Conservation (phyloP, 83 land plant species). For the Larix sibirica region DNA sequence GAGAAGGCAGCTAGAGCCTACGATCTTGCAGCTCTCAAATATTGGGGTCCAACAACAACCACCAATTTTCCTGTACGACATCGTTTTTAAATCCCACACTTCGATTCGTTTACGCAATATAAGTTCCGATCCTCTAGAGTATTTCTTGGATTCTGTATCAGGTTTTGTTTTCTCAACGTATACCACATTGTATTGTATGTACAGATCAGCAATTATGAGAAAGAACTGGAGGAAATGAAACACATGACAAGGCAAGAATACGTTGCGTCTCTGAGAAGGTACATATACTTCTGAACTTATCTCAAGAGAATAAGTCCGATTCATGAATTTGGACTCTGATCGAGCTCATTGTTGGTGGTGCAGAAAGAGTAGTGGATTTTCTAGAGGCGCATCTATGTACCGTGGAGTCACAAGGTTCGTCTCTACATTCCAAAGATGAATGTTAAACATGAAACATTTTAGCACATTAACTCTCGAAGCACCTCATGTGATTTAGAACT, state of each 20-base stretch:
- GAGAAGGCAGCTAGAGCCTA: slow-evolving; percentile 39
- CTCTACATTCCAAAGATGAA: neutral
- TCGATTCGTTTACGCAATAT: neutral
- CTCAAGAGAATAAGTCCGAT: neutral
- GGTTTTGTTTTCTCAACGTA: neutral
- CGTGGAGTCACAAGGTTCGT: slow-evolving; percentile 81
- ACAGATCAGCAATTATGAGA: slow-evolving; percentile 86
- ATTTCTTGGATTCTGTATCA: neutral
- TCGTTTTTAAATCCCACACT: neutral
- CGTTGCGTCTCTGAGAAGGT: slow-evolving; percentile 97
- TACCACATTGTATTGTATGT: neutral
- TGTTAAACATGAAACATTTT: neutral
- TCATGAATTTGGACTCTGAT: neutral
- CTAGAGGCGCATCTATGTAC: slow-evolving; percentile 84
- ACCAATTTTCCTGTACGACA: slow-evolving; percentile 26
- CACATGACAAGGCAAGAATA: slow-evolving; percentile 97
- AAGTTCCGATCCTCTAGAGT: neutral
- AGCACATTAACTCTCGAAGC: neutral
- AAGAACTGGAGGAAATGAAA: slow-evolving; percentile 97
- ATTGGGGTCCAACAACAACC: slow-evolving; percentile 30
- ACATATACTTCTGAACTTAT: neutral
- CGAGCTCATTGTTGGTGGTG: neutral
- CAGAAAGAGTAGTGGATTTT: slow-evolving; percentile 92
- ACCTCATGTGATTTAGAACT: neutral
- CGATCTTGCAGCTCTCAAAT: slow-evolving; percentile 39